phyloP scores from a whole-genome alignment of 2,329 filamentous ascomycete genomes.

The Pseudogymnoascus sp. region DNA sequence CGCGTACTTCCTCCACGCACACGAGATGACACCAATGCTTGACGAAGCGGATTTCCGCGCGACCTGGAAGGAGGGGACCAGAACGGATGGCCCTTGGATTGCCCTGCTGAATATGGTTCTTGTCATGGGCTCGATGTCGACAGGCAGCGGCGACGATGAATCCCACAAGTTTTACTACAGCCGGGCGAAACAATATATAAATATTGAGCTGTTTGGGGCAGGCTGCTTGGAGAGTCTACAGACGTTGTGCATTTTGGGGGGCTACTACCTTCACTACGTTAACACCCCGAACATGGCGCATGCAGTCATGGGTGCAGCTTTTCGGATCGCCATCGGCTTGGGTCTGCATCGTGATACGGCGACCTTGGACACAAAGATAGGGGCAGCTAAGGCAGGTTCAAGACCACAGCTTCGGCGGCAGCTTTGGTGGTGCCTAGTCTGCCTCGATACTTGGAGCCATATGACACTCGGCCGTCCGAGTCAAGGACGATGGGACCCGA shows the following conservation, averaged over 20 bases:
- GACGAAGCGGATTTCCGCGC: constrained; percentile 10
- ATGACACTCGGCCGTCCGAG: constrained; percentile 1
- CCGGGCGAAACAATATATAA: neutral
- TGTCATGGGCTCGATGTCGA: constrained; percentile 9
- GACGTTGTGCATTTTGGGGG: constrained; percentile 18
- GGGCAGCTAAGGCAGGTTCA: constrained; percentile 2
- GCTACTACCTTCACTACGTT: constrained; percentile 20
- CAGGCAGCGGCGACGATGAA: constrained; percentile 13
- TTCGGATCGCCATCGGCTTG: constrained; percentile 18
- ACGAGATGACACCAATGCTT: constrained; percentile 11
- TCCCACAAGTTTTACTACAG: constrained; percentile 1
- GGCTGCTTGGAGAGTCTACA: constrained; percentile 18
- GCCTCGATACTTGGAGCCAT: constrained; percentile 32
- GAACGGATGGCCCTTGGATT: constrained; percentile 11
- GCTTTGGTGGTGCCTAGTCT: constrained; percentile 38
- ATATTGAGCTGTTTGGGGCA: constrained; percentile 9
- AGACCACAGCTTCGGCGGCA: constrained; percentile 22
- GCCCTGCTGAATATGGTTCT: constrained; percentile 14
- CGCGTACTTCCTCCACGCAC: constrained; percentile 11
- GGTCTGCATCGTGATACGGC: constrained; percentile 17
- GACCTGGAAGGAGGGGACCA: neutral
- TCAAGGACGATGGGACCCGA: neutral
- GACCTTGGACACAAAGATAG: neutral
- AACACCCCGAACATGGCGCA: constrained; percentile 22
- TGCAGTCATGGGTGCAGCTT: constrained; percentile 17